Conservation (phyloP, 1,139 yeast genomes). For the Hansenula lynferdii region DNA sequence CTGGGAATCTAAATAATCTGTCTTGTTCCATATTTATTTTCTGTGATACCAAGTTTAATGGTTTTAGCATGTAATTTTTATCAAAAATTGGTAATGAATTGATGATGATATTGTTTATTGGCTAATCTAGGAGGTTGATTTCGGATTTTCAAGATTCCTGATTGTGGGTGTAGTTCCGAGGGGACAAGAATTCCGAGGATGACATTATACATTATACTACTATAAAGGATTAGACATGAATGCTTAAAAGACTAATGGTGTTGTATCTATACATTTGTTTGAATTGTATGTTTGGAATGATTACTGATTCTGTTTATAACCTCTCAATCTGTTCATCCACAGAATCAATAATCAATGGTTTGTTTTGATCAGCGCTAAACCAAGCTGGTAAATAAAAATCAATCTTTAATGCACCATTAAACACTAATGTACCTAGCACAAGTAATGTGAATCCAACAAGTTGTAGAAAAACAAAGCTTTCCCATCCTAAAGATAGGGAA, state of each 20-base stretch:
- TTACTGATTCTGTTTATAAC: slow-evolving; percentile 13
- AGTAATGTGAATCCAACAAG: slow-evolving; percentile 57
- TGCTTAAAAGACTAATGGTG: no score
- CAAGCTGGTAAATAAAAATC: slow-evolving; percentile 45
- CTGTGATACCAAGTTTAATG: neutral
- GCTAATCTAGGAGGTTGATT: neutral
- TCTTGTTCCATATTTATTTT: slow-evolving; percentile 19
- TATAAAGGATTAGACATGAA: no score
- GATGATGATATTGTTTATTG: no score
- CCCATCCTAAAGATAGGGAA: slow-evolving; percentile 80
- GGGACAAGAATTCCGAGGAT: neutral
- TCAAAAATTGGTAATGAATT: neutral
- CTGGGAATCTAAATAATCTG: slow-evolving; percentile 48
- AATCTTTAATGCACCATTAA: slow-evolving; percentile 61
- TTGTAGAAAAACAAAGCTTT: slow-evolving; percentile 56
- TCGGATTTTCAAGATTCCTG: neutral
- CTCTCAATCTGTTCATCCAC: slow-evolving; percentile 38
- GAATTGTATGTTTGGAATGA: no score
- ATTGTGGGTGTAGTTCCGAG: neutral
- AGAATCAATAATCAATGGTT: slow-evolving; percentile 26
- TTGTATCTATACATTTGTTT: neutral
- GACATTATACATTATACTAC: no score
- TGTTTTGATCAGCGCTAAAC: slow-evolving; percentile 29
- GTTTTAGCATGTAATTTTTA: neutral
- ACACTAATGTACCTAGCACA: slow-evolving; percentile 71